phyloP scores from a whole-genome alignment of 306 rosid species.

The Sesbania bispinosa region DNA sequence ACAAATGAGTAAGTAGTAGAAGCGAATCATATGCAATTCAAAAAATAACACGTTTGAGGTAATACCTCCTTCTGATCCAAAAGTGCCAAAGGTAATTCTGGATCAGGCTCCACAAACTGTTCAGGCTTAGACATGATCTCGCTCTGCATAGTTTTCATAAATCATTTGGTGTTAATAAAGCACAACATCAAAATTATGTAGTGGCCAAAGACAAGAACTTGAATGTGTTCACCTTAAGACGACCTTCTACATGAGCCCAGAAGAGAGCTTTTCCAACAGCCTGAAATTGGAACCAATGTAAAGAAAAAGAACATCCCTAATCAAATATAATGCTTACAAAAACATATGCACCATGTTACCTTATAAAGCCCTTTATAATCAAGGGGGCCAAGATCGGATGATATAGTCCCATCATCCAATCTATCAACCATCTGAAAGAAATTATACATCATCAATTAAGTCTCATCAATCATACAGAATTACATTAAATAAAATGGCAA shows the following conservation, averaged over 20 bases:
- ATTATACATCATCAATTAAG: constrained; percentile 30
- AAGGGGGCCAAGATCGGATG: constrained; percentile 67
- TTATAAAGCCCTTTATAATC: constrained; percentile 93
- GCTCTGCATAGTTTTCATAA: constrained; percentile 54
- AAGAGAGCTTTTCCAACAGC: constrained; percentile 97
- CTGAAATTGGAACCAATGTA: constrained; percentile 57
- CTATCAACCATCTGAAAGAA: constrained; percentile 93
- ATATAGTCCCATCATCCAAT: constrained; percentile 77
- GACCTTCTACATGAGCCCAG: constrained; percentile 98
- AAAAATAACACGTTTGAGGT: not conserved
- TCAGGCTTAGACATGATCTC: constrained; percentile 98
- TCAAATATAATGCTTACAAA: not conserved
- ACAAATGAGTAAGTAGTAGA: constrained; percentile 23
- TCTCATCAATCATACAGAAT: not conserved
- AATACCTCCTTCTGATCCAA: constrained; percentile 95
- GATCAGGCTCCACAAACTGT: constrained; percentile 94
- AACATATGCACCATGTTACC: constrained; percentile 40
- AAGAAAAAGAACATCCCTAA: constrained; percentile 25
- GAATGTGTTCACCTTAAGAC: constrained; percentile 66
- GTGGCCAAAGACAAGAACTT: constrained; percentile 1
- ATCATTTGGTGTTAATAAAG: constrained; percentile 26
- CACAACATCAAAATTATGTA: not conserved
- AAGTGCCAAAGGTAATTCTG: constrained; percentile 81
- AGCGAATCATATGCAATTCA: constrained; percentile 3
- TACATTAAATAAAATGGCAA: not conserved